A percentile compares a stretch with the other conserved stretches of the same genome.
These are phyloP conservation scores for Lactuca saligna DNA, from an alignment of 129 eudicot genomes.

Conservation along the genomic window DNA sequence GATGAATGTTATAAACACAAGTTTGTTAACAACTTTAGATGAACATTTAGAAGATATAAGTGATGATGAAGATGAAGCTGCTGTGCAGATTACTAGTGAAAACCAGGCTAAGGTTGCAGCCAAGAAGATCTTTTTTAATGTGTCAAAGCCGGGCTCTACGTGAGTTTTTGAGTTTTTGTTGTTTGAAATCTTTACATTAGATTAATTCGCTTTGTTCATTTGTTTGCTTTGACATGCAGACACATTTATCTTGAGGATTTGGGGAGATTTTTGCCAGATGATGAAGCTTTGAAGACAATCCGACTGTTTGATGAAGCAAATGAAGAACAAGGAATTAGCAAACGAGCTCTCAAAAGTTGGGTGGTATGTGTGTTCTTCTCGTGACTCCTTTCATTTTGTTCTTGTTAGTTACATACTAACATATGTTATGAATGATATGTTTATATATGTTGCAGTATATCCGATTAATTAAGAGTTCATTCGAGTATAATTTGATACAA, in stretches of 20 bases:
- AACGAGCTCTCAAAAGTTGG: conserved; percentile 52
- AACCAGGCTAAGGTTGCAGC: conserved; percentile 73
- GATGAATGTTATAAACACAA: conserved; percentile 56
- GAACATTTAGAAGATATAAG: conserved; percentile 49
- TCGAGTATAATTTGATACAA: neutral
- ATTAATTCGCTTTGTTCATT: neutral
- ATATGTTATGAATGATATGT: too few species aligned
- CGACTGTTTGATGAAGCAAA: conserved; percentile 48
- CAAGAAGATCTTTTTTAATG: conserved; percentile 67
- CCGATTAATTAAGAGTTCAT: neutral
- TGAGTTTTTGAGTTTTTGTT: conserved; percentile 19
- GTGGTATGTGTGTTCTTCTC: conserved; percentile 35
- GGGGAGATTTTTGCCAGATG: conserved; percentile 51
- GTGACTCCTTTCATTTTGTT: neutral
- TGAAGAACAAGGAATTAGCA: conserved; percentile 47
- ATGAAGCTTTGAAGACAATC: conserved; percentile 54
- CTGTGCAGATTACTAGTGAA: conserved; percentile 61
- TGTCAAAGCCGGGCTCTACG: conserved; percentile 70
- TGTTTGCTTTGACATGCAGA: conserved; percentile 20
- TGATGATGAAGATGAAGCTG: conserved; percentile 49
- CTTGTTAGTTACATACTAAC: too few species aligned
- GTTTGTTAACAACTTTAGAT: conserved; percentile 58
- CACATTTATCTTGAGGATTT: conserved; percentile 50
- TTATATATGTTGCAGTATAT: too few species aligned
- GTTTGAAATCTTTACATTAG: neutral